Evolutionary conservation across 73 alveolate species (phyloP), one percentile per base, ranked within the genome.

Genomic region (Paramecium caudatum): DNA sequence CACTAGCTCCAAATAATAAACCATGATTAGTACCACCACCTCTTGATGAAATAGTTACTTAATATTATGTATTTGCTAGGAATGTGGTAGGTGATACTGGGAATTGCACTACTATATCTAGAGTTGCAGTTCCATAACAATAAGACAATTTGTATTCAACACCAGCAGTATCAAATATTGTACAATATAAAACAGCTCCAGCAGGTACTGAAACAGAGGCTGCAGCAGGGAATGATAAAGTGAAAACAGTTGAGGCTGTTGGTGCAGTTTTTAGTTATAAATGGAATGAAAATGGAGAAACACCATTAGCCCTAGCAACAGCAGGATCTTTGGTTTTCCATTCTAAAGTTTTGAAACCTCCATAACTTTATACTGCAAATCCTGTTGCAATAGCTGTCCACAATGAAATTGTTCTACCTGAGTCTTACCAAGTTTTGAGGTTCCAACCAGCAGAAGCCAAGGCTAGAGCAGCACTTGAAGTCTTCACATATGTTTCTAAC

Each of bases 331-430:
- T 70, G 36, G 83, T 43, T 1, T 49, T 34, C 65, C 45, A 61
- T 13, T 82, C 61, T 25, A 61, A 62, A 8, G 48, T 37, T 37
- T 47, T 45, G 30, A 70, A 55, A 1, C 84, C 32, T 17, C 37
- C 91, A 82, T 82, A 82, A 27, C 62, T 4, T 34, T 65, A 50
- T 3, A 82, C 81, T 4, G 43, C 21, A 27, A 70, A 70, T 6
- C 70, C 84, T n/a, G 55, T 19, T 23, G 83, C 83, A 49, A 62
- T 39, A n/a, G 55, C 36, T 0, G 91, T 30, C 34, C 65, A 55
- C 15, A 82, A 43, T 37, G 36, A 39, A 46, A 50, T 82, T 4
- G 91, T 82, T 8, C 91, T 49, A 82, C 47, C 62, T 16, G 91
- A 21, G 55, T 82, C 91, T 47, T 10, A 36, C 62, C 81, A 82